Evolutionary conservation across 257 asterid genomes (phyloP).

Genomic region (Ilex aquifolium): DNA sequence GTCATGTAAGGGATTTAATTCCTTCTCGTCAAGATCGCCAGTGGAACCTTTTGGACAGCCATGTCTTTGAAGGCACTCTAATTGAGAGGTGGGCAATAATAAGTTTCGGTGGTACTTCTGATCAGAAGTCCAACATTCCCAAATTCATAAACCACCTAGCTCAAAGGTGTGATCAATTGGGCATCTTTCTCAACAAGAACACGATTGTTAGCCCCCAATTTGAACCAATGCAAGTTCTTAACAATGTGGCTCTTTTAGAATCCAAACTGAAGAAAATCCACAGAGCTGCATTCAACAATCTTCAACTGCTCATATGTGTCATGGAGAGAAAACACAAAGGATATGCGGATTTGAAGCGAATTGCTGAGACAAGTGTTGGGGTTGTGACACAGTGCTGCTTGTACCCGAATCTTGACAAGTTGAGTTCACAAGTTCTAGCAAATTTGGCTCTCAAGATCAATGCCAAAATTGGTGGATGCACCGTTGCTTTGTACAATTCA

Average conservation of each 20-base stretch:
- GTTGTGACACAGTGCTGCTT: conserved; percentile 85
- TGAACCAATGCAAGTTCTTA: conserved; percentile 82
- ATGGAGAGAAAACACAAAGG: conserved; percentile 98
- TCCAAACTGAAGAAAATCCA: conserved; percentile 63
- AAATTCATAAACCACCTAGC: conserved; percentile 71
- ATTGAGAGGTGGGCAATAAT: conserved; percentile 77
- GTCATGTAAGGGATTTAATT: conserved; percentile 60
- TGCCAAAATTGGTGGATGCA: conserved; percentile 90
- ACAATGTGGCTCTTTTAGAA: conserved; percentile 63
- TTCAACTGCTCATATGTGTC: conserved; percentile 82
- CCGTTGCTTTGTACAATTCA: conserved; percentile 72
- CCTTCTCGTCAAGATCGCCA: conserved; percentile 85
- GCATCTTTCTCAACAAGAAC: conserved; percentile 60
- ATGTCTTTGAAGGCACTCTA: conserved; percentile 76
- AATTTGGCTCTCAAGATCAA: conserved; percentile 93
- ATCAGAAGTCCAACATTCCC: conserved; percentile 56
- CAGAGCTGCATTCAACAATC: conserved; percentile 47
- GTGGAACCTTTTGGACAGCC: conserved; percentile 92
- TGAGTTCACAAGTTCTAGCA: conserved; percentile 70
- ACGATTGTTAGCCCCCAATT: conserved; percentile 54
- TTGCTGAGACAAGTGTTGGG: conserved; percentile 80
- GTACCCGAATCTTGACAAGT: conserved; percentile 58
- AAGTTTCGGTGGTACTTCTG: conserved; percentile 75
- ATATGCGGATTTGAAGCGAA: conserved; percentile 83
- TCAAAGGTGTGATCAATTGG: conserved; percentile 72